Evolutionary conservation across 352 stramenopile species (phyloP).

Genomic region (Pythium sp.): DNA sequence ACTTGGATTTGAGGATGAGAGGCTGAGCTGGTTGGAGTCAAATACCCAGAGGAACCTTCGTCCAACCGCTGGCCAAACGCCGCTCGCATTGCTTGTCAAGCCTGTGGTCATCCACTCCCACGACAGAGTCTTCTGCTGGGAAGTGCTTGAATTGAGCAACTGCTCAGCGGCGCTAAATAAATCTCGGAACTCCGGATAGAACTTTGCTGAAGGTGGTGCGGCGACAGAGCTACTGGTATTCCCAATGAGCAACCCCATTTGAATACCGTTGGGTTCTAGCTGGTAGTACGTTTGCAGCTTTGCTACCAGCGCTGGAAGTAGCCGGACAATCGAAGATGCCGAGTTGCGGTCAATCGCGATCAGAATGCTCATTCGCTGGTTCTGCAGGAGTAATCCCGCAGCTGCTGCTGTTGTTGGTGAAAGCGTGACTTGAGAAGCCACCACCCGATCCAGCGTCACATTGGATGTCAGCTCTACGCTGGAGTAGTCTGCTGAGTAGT

Average conservation of each 20-base stretch:
- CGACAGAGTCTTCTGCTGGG: conserved; percentile 7
- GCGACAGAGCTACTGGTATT: conserved; percentile 11
- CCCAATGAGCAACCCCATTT: conserved; percentile 28
- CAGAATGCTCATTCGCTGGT: conserved; percentile 43
- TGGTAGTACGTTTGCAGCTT: conserved; percentile 36
- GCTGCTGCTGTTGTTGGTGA: conserved; percentile 15
- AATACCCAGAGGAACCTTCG: conserved; percentile 21
- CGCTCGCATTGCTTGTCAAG: conserved; percentile 3
- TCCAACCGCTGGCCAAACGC: conserved; percentile 27
- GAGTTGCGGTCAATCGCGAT: conserved; percentile 40
- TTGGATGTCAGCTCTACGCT: conserved; percentile 15
- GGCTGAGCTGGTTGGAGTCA: conserved; percentile 16
- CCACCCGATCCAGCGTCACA: conserved; percentile 34
- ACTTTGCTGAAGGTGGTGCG: conserved; percentile 5
- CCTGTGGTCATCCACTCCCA: conserved; percentile 11
- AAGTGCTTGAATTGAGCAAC: background rate
- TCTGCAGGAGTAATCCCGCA: conserved; percentile 19
- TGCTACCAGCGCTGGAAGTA: conserved; percentile 38
- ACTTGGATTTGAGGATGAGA: conserved; percentile 7
- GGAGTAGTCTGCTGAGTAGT: conserved; percentile 28
- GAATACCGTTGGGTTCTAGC: conserved; percentile 21
- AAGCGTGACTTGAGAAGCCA: conserved; percentile 31
- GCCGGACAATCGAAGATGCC: conserved; percentile 18
- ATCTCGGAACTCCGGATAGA: conserved; percentile 11
- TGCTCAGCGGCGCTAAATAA: conserved; percentile 23